A percentile compares a stretch with the other conserved stretches of the same genome.
phyloP scores from a whole-genome alignment of 345 rosid species.

The Arabis hirsuta region DNA sequence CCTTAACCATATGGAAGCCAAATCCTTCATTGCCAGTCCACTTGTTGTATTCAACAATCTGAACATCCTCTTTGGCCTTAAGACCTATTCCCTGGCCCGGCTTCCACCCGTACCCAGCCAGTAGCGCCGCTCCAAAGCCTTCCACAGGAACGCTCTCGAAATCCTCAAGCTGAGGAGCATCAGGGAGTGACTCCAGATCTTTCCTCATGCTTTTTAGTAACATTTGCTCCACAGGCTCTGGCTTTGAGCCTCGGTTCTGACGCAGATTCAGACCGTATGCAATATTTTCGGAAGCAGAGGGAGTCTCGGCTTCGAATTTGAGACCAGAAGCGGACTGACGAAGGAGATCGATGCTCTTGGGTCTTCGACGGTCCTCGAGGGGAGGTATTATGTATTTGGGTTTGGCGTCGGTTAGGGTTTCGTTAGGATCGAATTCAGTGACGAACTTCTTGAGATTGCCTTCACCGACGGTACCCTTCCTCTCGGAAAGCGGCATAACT shows the following conservation, averaged over 20 bases:
- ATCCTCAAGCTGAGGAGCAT: slow-evolving; percentile 69
- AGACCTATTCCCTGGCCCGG: slow-evolving; percentile 80
- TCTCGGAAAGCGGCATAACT: not conserved
- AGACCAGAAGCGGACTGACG: slow-evolving; percentile 38
- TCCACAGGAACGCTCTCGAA: slow-evolving; percentile 76
- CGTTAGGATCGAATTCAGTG: slow-evolving; percentile 58
- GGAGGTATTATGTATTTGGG: slow-evolving; percentile 56
- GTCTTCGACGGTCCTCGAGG: slow-evolving; percentile 46
- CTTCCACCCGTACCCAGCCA: slow-evolving; percentile 87
- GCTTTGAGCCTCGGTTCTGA: not conserved
- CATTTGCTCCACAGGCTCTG: slow-evolving; percentile 45
- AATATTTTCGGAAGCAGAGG: slow-evolving; percentile 36
- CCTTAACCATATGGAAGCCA: slow-evolving; percentile 42
- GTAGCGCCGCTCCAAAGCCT: slow-evolving; percentile 69
- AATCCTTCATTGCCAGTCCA: slow-evolving; percentile 52
- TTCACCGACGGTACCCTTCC: slow-evolving; percentile 22
- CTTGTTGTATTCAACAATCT: slow-evolving; percentile 52
- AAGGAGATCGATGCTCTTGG: slow-evolving; percentile 52
- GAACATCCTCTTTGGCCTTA: slow-evolving; percentile 64
- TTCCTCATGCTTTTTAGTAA: slow-evolving; percentile 53
- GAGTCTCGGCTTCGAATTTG: slow-evolving; percentile 48
- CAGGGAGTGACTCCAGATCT: slow-evolving; percentile 61
- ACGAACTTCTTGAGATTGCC: slow-evolving; percentile 36
- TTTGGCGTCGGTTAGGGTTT: slow-evolving; percentile 38
- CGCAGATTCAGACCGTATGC: slow-evolving; percentile 75